These are phyloP conservation scores for Fusarium neocosmosporiellum DNA, from an alignment of 2,329 filamentous ascomycete species.

Conservation along the genomic window DNA sequence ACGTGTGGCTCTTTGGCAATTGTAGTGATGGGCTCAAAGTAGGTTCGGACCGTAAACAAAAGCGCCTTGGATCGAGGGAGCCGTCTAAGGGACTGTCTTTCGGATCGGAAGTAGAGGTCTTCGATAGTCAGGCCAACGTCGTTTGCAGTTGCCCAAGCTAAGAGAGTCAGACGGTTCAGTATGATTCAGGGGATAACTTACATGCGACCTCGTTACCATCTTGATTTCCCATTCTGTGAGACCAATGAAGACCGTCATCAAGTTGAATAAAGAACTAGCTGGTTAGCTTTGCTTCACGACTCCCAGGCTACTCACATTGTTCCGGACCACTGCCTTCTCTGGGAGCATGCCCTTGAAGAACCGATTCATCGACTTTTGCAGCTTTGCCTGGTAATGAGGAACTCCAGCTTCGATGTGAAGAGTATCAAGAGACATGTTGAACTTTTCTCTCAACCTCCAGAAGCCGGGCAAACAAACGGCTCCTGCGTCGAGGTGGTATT, in stretches of 20 bases:
- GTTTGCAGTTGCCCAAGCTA: slow-evolving; percentile 32
- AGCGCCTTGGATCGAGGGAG: slow-evolving; percentile 26
- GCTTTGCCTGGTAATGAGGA: slow-evolving; percentile 27
- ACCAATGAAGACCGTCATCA: slow-evolving; percentile 35
- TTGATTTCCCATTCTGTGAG: slow-evolving; percentile 32
- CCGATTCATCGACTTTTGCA: slow-evolving; percentile 33
- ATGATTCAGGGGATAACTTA: background rate
- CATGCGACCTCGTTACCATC: slow-evolving; percentile 20
- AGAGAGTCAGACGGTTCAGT: background rate
- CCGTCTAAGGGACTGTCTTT: slow-evolving; percentile 31
- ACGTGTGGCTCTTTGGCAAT: slow-evolving; percentile 29
- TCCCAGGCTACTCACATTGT: slow-evolving; percentile 2
- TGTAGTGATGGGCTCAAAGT: slow-evolving; percentile 29
- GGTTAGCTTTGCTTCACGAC: rapidly evolving
- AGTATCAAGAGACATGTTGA: slow-evolving; percentile 34
- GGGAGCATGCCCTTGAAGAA: slow-evolving; percentile 32
- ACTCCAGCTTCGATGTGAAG: slow-evolving; percentile 34
- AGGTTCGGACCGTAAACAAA: slow-evolving; percentile 27
- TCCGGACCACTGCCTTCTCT: slow-evolving; percentile 25
- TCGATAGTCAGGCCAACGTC: slow-evolving; percentile 6
- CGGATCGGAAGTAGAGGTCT: slow-evolving; percentile 34
- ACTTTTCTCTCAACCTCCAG: slow-evolving; percentile 33
- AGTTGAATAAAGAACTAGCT: slow-evolving; percentile 34
- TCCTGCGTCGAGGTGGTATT: slow-evolving; percentile 33
- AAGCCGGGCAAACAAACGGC: slow-evolving; percentile 34